phyloP scores from a whole-genome alignment of 805 yeast genomes.

The Groenewaldozyma tartarivorans region DNA sequence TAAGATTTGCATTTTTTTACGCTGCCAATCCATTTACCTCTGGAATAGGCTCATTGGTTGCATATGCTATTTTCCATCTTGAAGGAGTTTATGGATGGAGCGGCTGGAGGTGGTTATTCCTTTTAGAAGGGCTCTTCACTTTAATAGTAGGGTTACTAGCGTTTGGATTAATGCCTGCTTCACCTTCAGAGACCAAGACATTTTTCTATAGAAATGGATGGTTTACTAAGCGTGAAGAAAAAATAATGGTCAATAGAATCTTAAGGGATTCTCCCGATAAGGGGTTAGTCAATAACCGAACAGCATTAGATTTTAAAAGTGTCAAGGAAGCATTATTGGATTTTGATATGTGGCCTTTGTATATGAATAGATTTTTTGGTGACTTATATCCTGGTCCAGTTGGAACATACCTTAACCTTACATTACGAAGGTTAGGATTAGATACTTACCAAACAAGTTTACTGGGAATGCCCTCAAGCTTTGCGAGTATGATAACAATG shows the following conservation, averaged over 20 bases:
- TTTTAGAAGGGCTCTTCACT: slow-evolving; percentile 50
- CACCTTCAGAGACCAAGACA: slow-evolving; percentile 40
- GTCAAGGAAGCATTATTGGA: slow-evolving; percentile 36
- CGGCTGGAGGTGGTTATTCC: slow-evolving; percentile 60
- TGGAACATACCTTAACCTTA: slow-evolving; percentile 36
- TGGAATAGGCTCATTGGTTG: slow-evolving; percentile 35
- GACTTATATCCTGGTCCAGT: slow-evolving; percentile 30
- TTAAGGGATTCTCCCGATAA: slow-evolving; percentile 53
- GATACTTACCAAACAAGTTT: slow-evolving; percentile 41
- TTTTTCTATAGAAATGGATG: slow-evolving; percentile 42
- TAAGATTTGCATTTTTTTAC: slow-evolving; percentile 49
- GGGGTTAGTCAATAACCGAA: slow-evolving; percentile 56
- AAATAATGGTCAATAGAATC: slow-evolving; percentile 46
- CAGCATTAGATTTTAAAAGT: slow-evolving; percentile 35
- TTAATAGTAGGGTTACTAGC: slow-evolving; percentile 38
- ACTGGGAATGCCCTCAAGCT: slow-evolving; percentile 29
- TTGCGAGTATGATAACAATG: slow-evolving; percentile 2
- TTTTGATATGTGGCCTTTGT: slow-evolving; percentile 46
- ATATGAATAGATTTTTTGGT: slow-evolving; percentile 35
- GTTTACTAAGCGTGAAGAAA: slow-evolving; percentile 47
- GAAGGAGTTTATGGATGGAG: slow-evolving; percentile 33
- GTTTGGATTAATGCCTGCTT: slow-evolving; percentile 41
- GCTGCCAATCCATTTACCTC: slow-evolving; percentile 38
- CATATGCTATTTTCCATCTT: slow-evolving; percentile 42
- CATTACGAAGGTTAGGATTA: slow-evolving; percentile 41